Percentiles rank a stretch among this genome's conserved stretches.
Evolutionary conservation across 129 eudicot genomes (phyloP).

Genomic region (Smallanthus sonchifolius): DNA sequence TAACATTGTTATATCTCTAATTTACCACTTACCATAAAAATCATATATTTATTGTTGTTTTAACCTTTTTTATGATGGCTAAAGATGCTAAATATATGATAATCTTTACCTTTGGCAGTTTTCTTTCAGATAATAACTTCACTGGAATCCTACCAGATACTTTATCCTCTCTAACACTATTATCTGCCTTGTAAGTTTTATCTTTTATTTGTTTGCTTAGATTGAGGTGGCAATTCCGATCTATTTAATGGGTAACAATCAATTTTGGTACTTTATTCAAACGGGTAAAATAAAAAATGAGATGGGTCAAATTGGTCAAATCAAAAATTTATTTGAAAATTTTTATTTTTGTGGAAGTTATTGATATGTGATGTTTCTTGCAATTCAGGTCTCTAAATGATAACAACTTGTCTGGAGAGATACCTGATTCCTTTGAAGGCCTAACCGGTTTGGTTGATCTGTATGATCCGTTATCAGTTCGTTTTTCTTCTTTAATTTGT

Average conservation of each 20-base stretch:
- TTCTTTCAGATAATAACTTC: constrained; percentile 89
- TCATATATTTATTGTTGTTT: too few species aligned
- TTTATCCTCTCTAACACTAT: constrained; percentile 49
- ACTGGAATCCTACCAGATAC: constrained; percentile 77
- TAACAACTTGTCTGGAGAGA: constrained; percentile 77
- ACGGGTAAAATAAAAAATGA: neutral
- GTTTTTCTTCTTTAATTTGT: neutral
- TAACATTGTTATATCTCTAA: too few species aligned
- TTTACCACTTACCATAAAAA: too few species aligned
- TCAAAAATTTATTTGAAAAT: neutral
- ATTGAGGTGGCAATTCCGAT: neutral
- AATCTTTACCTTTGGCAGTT: constrained; percentile 76
- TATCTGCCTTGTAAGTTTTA: constrained; percentile 67
- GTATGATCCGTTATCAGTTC: constrained; percentile 31
- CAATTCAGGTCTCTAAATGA: constrained; percentile 71
- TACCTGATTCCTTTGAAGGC: constrained; percentile 79
- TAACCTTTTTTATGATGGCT: neutral
- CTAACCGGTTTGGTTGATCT: constrained; percentile 63
- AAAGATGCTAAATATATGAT: constrained; percentile 35
- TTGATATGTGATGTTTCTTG: constrained; percentile 15
- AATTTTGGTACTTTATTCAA: neutral
- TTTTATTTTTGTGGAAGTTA: neutral
- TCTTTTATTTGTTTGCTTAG: neutral
- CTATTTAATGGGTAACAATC: too few species aligned
- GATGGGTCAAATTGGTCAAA: neutral